A percentile compares a stretch with the other conserved stretches of the same genome.
Conservation (phyloP, 2,329 filamentous ascomycete species). For the Alternaria novae-zelandiae region DNA sequence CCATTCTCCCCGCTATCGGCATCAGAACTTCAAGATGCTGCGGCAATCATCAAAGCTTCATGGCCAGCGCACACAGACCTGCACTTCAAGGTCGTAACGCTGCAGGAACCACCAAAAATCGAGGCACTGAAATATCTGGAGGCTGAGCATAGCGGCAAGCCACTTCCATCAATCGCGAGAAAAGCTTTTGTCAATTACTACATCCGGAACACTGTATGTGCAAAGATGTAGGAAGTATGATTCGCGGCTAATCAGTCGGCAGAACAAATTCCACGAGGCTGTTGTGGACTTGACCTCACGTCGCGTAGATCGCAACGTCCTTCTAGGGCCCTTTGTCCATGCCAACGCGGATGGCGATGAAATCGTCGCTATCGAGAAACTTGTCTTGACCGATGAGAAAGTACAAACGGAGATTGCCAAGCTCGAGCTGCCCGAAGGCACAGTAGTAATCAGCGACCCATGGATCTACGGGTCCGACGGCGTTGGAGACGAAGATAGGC, state of each 20-base stretch:
- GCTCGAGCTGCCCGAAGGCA: constrained; percentile 63
- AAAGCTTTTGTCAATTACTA: constrained; percentile 66
- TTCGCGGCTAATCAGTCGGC: constrained; percentile 5
- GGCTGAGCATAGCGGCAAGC: constrained; percentile 63
- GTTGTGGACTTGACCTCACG: constrained; percentile 60
- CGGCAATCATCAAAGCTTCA: constrained; percentile 57
- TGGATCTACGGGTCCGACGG: constrained; percentile 72
- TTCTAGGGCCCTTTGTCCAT: constrained; percentile 64
- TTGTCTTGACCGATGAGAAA: constrained; percentile 61
- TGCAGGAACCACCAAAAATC: constrained; percentile 69
- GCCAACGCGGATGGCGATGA: constrained; percentile 66
- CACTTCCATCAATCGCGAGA: constrained; percentile 59
- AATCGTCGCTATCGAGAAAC: constrained; percentile 63
- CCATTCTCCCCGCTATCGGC: constrained; percentile 66
- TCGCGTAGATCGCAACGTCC: constrained; percentile 62
- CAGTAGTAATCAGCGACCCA: constrained; percentile 64
- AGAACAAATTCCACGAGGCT: constrained; percentile 70
- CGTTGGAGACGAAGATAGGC: constrained; percentile 54
- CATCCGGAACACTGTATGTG: constrained; percentile 63
- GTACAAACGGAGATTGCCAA: constrained; percentile 67
- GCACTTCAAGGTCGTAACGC: constrained; percentile 71
- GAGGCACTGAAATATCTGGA: constrained; percentile 66
- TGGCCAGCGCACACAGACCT: constrained; percentile 64
- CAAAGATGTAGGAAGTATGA: no score
- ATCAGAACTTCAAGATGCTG: constrained; percentile 62